phyloP scores from a whole-genome alignment of 495 filamentous ascomycete species.

The Neurospora sp. region DNA sequence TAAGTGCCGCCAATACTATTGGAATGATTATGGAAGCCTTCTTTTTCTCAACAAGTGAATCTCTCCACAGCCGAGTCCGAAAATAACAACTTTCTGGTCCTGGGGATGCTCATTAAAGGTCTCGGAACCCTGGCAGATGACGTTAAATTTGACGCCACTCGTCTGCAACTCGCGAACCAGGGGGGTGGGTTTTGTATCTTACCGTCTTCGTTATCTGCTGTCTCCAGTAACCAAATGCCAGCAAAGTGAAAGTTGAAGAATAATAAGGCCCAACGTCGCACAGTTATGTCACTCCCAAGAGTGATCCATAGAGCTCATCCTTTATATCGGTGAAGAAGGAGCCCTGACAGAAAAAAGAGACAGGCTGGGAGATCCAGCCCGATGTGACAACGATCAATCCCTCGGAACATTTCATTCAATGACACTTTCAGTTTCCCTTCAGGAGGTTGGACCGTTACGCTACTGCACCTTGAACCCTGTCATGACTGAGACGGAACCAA shows the following conservation, averaged over 20 bases:
- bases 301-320: background rate
- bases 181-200: background rate
- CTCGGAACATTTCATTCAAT: background rate
- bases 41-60: background rate
- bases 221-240: background rate
- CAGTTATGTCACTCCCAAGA: background rate
- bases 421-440: background rate
- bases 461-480: background rate
- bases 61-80: background rate
- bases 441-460: background rate
- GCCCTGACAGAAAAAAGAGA: background rate
- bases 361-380: background rate
- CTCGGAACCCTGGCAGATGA: background rate
- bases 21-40: background rate
- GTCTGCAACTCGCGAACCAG: background rate
- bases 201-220: background rate
- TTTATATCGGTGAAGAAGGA: background rate
- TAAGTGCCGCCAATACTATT: background rate
- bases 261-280: background rate
- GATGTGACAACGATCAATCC: background rate
- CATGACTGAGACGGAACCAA: background rate
- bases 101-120: background rate
- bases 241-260: background rate
- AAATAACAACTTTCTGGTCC: constrained; percentile 1
- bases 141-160: constrained; percentile 3